Evolutionary conservation across 129 eudicot genomes (phyloP), one percentile per base, ranked within the genome.

Genomic region (Erigeron canadensis): DNA sequence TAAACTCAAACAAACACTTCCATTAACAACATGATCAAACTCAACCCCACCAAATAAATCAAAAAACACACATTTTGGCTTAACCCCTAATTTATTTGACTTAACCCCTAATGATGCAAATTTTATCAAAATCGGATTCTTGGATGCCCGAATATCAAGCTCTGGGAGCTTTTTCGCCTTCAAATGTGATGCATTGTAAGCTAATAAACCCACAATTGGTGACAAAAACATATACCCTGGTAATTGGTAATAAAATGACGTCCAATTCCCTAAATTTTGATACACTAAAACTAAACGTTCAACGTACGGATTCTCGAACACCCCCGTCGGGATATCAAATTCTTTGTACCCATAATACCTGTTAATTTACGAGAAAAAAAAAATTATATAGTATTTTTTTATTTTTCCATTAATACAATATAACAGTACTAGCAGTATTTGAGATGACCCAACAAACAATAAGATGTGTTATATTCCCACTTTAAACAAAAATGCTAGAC

Each of bases 211-310:
- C 64, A 91, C 77, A 38, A 91, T 86, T 0, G 97, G 96, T 2
- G 96, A 43, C 48, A 91, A 62, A 61, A 72, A 82, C 10, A 62
- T 53, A 72, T 82, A 81, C 7, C 96, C 97, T 7, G 90, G 87
- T 28, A 91, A 76, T 15, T 86, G 88, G 62, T 90, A 86, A 54
- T 91, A 91, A 57, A 70, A 44, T n/a, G 66, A 47, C 3, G 97
- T 84, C 88, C 88, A 86, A 56, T 88, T 84, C 0, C 87, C 96
- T 73, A 91, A 66, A 41, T 88, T 82, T 6, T 91, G 97, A 71
- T 91, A 88, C 11, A 91, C 97, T 63, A 91, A 57, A 79, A 84
- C 84, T 8, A 91, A 78, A 78, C 97, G 82, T 63, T 77, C 75
- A 16, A 86, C 93, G 67, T 86, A 86, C 56, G 97, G 97, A 61